These are phyloP conservation scores for Thymus quinquecostatus DNA, from an alignment of 257 asterid species.

Conservation along the genomic window DNA sequence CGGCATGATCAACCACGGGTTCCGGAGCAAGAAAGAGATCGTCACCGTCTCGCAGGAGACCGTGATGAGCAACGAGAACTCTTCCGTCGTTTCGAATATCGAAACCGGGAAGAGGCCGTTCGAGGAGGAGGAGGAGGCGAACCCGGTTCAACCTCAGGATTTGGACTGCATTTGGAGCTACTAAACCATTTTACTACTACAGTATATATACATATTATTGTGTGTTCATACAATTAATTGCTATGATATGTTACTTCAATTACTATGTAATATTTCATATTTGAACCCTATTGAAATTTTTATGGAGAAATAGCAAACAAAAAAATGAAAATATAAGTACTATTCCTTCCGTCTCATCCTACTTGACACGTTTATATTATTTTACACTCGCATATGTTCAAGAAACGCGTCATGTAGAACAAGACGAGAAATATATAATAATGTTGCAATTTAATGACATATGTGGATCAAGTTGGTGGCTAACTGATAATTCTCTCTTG, in stretches of 20 bases:
- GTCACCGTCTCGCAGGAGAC: slow-evolving; percentile 56
- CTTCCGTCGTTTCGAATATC: slow-evolving; percentile 57
- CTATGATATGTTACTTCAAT: background rate
- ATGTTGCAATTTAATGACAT: slow-evolving; percentile 5
- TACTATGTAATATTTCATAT: background rate
- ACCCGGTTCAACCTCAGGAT: slow-evolving; percentile 47
- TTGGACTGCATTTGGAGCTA: slow-evolving; percentile 68
- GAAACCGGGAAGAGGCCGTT: slow-evolving; percentile 53
- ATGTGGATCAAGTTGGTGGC: slow-evolving; percentile 33
- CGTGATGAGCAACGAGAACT: slow-evolving; percentile 42
- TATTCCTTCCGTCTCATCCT: no score
- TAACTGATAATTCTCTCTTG: slow-evolving; percentile 24
- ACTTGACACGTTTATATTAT: no score
- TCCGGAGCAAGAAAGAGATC: slow-evolving; percentile 44
- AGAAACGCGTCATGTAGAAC: no score
- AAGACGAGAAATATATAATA: background rate
- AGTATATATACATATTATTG: background rate
- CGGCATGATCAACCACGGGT: slow-evolving; percentile 39
- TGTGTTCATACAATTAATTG: slow-evolving; percentile 30
- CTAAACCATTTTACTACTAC: background rate
- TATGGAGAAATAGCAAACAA: background rate
- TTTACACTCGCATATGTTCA: no score
- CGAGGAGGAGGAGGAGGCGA: slow-evolving; percentile 48
- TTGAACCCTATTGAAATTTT: background rate
- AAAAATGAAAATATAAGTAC: background rate